Percentiles rank a stretch among this genome's conserved stretches.
Conservation (phyloP, 179 eudicot species). For the Corrigiola litoralis region DNA sequence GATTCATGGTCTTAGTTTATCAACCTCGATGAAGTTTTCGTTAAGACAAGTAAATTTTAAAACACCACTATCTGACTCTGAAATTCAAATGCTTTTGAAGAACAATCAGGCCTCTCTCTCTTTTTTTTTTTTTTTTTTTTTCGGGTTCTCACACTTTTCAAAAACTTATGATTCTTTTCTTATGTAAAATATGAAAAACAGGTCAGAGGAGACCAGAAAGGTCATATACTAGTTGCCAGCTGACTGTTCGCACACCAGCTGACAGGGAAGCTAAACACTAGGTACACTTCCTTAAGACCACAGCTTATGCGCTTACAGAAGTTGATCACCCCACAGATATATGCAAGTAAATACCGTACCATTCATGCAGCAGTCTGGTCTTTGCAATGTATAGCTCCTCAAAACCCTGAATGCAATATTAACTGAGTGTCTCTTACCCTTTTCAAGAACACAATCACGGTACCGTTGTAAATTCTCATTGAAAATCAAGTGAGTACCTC, state of each 20-base stretch:
- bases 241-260: not conserved
- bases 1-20: not conserved
- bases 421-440: not conserved
- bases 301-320: too few relatives aligned
- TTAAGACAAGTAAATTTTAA: too few relatives aligned
- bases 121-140: too few relatives aligned
- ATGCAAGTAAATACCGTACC: not conserved
- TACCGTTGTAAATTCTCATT: too few relatives aligned
- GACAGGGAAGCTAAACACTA: too few relatives aligned
- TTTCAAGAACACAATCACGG: not conserved
- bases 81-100: not conserved
- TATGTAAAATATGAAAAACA: too few relatives aligned
- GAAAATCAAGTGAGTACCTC: too few relatives aligned
- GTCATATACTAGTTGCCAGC: not conserved
- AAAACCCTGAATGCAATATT: not conserved
- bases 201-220: too few relatives aligned
- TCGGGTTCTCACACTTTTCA: not conserved
- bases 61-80: not conserved
- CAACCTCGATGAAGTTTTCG: too few relatives aligned
- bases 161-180: too few relatives aligned
- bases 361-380: not conserved
- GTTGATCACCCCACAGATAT: too few relatives aligned
- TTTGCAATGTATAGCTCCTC: not conserved
- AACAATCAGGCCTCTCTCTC: not conserved
- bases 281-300: too few relatives aligned